Base-by-base conservation (phyloP, 768 basidiomycete species). In the Tulasnella sp. region DNA sequence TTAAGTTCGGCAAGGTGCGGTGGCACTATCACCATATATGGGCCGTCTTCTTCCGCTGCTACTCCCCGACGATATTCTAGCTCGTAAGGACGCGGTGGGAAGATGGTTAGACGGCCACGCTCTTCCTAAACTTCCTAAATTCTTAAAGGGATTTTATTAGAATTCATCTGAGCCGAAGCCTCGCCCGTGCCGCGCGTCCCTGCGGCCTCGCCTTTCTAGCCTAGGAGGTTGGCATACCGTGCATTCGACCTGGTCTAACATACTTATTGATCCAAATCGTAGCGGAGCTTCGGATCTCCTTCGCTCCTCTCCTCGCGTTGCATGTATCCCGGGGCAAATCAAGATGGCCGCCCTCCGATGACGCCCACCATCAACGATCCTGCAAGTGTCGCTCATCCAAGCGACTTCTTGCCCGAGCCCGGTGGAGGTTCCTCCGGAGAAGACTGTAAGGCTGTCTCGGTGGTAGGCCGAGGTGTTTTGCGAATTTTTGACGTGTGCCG, bases 81-180 rank as follows among this genome's bases (percentile, higher is more conserved):
- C 31, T 34, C 34, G 24, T 37, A 31, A 69, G 64, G 31, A 16
- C 28, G 64, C 16, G 12, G 28, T 69, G 64, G 64, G 34, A 69
- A 28, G 34, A 37, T 6, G 31, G 64, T 28, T 37, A 69, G 64
- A 18, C 64, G 16, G 7, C 24, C 64, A 69, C 37, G 64, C 64
- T 28, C 64, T 11, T 69, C 28, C 34, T 28, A 14, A 60, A 31
- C 34, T 69, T 37, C 64, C n/a, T n/a, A 11, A 28, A 69, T 69
- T 69, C 64, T 37, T 34, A 69, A 69, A 31, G 64, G 64, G 64
- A 69, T 69, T 54, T 37, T 69, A 69, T 69, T 69, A 69, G 64
- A 69, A 69, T 69, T 69, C 64, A 69, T 69, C 64, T 69, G 64
- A 69, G 64, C 64, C 16, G 31, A 69, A 69, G 64, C 64, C 64